Conservation (phyloP, 192 early-diverging fungal species). For the Linnemannia schmuckeri region DNA sequence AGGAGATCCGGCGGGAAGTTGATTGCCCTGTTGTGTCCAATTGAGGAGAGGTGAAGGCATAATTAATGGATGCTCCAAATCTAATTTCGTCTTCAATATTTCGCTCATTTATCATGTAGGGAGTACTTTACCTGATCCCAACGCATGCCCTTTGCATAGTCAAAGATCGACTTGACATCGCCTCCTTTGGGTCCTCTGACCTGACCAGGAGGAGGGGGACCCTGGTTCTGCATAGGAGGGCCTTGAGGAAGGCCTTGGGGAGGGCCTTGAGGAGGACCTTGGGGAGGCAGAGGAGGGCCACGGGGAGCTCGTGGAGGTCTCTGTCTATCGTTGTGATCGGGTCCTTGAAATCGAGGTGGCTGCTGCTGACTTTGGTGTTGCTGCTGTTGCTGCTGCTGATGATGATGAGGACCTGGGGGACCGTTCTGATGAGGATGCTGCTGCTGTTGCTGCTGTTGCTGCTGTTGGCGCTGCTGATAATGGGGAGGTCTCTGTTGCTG, state of each 20-base stretch:
- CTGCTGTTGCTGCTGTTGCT: slow-evolving; percentile 24
- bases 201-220: slow-evolving; percentile 13
- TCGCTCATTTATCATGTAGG: neutral
- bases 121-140: slow-evolving; percentile 48
- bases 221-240: slow-evolving; percentile 32
- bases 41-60: neutral
- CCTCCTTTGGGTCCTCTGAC: slow-evolving; percentile 20
- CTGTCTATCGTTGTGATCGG: slow-evolving; percentile 25
- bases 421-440: slow-evolving; percentile 16
- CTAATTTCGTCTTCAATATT: neutral
- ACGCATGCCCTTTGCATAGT: slow-evolving; percentile 54
- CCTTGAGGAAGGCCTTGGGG: slow-evolving; percentile 4
- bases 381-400: slow-evolving; percentile 4
- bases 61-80: neutral
- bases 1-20: slow-evolving; percentile 31
- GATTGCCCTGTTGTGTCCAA: slow-evolving; percentile 17
- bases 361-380: slow-evolving; percentile 16
- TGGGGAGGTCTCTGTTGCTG: slow-evolving; percentile 4
- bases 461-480: slow-evolving; percentile 15
- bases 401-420: neutral
- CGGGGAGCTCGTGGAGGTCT: slow-evolving; percentile 26
- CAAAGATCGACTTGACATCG: slow-evolving; percentile 47
- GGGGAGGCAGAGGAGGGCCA: slow-evolving; percentile 31
- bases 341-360: slow-evolving; percentile 21
- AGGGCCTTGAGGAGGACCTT: neutral